phyloP scores from a whole-genome alignment of 805 yeast species.

The Sugiyamaella boreocaroliniensis region DNA sequence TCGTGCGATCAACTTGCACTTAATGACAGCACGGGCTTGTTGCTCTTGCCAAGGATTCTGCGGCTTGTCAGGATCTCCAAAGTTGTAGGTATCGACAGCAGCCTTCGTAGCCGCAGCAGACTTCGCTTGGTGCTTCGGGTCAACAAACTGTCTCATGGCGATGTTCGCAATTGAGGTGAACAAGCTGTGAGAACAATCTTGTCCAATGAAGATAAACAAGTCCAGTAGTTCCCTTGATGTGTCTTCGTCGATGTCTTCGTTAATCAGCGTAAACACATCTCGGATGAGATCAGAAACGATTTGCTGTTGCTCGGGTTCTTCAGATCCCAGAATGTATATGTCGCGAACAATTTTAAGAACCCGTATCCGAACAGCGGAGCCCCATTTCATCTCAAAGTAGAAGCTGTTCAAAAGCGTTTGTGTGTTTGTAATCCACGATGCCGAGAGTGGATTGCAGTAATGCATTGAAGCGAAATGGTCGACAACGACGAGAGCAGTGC shows the following conservation, averaged over 20 bases:
- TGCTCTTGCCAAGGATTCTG: background rate
- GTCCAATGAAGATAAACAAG: slow-evolving; percentile 23
- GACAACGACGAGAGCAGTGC: slow-evolving; percentile 40
- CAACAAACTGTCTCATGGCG: slow-evolving; percentile 7
- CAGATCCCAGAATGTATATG: slow-evolving; percentile 34
- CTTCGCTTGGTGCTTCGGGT: background rate
- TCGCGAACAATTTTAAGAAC: slow-evolving; percentile 31
- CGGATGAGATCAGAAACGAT: slow-evolving; percentile 31
- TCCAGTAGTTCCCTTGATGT: slow-evolving; percentile 30
- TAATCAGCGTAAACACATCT: slow-evolving; percentile 30
- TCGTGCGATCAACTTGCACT: slow-evolving; percentile 19
- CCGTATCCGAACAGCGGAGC: slow-evolving; percentile 18
- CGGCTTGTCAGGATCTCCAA: slow-evolving; percentile 10
- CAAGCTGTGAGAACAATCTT: slow-evolving; percentile 10
- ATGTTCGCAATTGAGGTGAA: slow-evolving; percentile 9
- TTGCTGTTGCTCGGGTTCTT: slow-evolving; percentile 29
- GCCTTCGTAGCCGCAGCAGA: slow-evolving; percentile 22
- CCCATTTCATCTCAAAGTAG: slow-evolving; percentile 28
- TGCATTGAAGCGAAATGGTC: slow-evolving; percentile 43
- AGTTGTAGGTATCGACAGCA: slow-evolving; percentile 17
- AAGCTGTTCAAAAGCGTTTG: slow-evolving; percentile 41
- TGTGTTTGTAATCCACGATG: slow-evolving; percentile 47
- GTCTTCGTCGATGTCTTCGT: slow-evolving; percentile 29
- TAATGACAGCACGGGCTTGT: background rate
- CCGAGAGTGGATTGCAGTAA: slow-evolving; percentile 47